These are phyloP conservation scores for Penicillium parvum DNA, from an alignment of 495 filamentous ascomycete species.

Conservation along the genomic window DNA sequence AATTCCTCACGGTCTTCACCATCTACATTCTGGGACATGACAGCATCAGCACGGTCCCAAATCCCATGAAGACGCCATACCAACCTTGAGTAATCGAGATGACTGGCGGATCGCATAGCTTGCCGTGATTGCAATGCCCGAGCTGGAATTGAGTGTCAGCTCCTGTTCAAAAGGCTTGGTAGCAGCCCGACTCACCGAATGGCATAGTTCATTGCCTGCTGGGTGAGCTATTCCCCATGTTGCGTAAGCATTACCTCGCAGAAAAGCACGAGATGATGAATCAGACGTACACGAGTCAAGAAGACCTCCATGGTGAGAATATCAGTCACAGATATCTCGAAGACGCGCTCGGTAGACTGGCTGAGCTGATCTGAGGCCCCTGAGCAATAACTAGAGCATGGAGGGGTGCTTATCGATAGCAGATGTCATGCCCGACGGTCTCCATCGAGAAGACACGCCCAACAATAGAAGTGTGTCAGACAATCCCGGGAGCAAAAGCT, in stretches of 20 bases:
- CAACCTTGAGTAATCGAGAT: conserved; percentile 71
- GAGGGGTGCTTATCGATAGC: conserved; percentile 41
- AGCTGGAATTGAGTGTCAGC: conserved; percentile 40
- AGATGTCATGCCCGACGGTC: conserved; percentile 9
- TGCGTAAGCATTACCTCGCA: neutral
- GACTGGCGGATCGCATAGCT: conserved; percentile 81
- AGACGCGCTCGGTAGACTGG: neutral
- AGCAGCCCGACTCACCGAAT: conserved; percentile 49
- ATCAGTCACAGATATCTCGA: neutral
- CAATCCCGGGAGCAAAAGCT: neutral
- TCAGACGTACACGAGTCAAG: conserved; percentile 54
- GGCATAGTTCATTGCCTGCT: conserved; percentile 89
- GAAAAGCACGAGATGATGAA: neutral
- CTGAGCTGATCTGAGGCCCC: conserved; percentile 9
- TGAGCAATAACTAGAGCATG: conserved; percentile 17
- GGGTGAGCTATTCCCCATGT: conserved; percentile 51
- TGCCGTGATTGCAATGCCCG: conserved; percentile 85
- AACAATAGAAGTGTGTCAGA: neutral
- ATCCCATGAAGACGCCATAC: conserved; percentile 3
- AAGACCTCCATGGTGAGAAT: conserved; percentile 69
- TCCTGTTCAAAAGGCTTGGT: neutral
- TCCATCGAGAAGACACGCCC: neutral
- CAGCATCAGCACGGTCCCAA: conserved; percentile 8
- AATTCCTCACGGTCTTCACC: conserved; percentile 69
- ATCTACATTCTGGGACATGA: conserved; percentile 55